A percentile compares a stretch with the other conserved stretches of the same genome.
These are phyloP conservation scores for Trametes hirsuta DNA, from an alignment of 1,284 basidiomycete species.

Conservation along the genomic window DNA sequence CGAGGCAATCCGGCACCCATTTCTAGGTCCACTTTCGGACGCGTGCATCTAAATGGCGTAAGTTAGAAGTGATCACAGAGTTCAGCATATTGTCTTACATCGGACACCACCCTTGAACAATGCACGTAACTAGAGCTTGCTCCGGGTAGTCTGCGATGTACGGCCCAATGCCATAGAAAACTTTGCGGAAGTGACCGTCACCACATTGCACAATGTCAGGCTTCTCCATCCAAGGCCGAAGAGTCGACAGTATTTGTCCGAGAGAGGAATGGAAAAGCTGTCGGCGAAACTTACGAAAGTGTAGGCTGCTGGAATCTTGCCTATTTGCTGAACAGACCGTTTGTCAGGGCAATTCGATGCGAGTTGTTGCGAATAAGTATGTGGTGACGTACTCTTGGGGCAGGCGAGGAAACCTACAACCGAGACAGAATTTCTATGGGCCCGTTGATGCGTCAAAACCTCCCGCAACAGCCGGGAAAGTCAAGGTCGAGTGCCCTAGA, in stretches of 20 bases:
- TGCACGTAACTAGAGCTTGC: constrained; percentile 29
- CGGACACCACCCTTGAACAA: constrained; percentile 36
- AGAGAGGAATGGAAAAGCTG: constrained; percentile 29
- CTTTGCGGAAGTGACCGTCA: constrained; percentile 29
- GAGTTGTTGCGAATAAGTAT: too few species aligned
- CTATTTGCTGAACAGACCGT: constrained; percentile 3
- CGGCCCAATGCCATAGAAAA: constrained; percentile 32
- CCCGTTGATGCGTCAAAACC: too few species aligned
- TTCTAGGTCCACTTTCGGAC: not conserved
- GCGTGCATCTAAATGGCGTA: not conserved
- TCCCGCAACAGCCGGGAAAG: too few species aligned
- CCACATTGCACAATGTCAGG: constrained; percentile 28
- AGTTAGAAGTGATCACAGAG: too few species aligned
- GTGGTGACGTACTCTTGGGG: constrained; percentile 25
- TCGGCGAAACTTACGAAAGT: constrained; percentile 24
- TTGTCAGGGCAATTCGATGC: too few species aligned
- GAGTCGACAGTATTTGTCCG: constrained; percentile 15
- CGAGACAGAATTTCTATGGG: constrained; percentile 25
- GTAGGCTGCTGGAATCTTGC: not conserved
- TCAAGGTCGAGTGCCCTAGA: too few species aligned
- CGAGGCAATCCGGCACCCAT: not conserved
- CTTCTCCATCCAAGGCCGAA: constrained; percentile 24
- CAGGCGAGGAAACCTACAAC: constrained; percentile 28
- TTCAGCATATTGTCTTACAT: too few species aligned
- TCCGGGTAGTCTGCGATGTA: constrained; percentile 38